Conservation (phyloP, 2,329 filamentous ascomycete genomes). For the Alternaria sp. region DNA sequence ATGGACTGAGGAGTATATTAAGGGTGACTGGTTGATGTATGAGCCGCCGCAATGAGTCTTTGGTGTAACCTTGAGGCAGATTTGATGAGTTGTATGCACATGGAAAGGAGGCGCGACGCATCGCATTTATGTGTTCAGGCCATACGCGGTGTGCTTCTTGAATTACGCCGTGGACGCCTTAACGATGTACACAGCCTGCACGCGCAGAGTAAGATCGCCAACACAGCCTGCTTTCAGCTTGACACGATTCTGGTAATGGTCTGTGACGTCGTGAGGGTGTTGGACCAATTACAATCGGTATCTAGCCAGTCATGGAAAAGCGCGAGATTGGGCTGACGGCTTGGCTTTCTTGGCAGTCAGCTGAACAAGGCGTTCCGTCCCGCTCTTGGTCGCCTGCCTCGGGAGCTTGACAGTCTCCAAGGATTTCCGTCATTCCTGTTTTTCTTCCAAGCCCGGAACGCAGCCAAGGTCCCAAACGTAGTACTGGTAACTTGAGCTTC, state of each 20-base stretch:
- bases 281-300: background rate
- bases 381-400: background rate
- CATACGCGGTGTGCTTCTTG: background rate
- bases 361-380: background rate
- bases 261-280: conserved; percentile 15
- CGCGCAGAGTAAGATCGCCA: conserved; percentile 13
- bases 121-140: background rate
- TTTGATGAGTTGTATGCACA: background rate
- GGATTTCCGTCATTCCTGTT: background rate
- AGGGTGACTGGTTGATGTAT: background rate
- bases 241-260: conserved; percentile 1
- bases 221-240: conserved; percentile 23
- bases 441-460: background rate
- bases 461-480: background rate
- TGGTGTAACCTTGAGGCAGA: background rate
- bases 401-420: background rate
- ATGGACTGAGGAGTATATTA: background rate
- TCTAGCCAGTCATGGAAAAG: conserved; percentile 13
- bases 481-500: background rate
- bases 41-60: background rate
- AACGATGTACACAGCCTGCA: conserved; percentile 10
- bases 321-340: conserved; percentile 17
- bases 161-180: background rate
- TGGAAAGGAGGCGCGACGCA: background rate
- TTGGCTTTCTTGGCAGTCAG: conserved; percentile 22